These are phyloP conservation scores for Schizochytrium sp. DNA, from an alignment of 108 stramenopile species.

Conservation along the genomic window DNA sequence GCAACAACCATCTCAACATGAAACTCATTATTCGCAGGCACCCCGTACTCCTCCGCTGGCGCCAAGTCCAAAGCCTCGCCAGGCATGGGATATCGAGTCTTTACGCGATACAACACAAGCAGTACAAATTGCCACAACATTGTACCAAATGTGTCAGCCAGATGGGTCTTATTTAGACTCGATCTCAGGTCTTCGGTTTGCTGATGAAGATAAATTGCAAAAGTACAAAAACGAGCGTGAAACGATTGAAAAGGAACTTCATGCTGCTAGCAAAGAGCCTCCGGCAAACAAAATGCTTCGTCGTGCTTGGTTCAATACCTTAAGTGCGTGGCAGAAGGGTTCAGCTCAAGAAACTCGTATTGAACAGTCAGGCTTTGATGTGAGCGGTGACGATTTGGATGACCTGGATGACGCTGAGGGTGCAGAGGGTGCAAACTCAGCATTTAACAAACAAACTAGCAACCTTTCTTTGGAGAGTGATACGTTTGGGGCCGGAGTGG, in stretches of 20 bases:
- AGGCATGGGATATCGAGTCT: constrained; percentile 16
- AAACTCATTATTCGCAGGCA: neutral
- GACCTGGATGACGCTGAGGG: constrained; percentile 3
- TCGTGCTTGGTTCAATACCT: constrained; percentile 40
- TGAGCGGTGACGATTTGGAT: constrained; percentile 20
- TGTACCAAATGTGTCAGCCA: constrained; percentile 23
- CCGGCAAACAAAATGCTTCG: neutral
- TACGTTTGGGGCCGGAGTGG: neutral
- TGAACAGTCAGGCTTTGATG: constrained; percentile 38
- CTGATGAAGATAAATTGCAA: neutral
- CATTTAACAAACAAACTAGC: neutral
- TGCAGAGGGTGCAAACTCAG: neutral
- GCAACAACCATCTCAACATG: too few species aligned
- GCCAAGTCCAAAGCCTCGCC: neutral
- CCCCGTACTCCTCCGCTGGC: neutral
- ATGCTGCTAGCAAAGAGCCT: too few species aligned
- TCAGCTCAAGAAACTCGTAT: neutral
- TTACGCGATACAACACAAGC: neutral
- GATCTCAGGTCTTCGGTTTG: constrained; percentile 7
- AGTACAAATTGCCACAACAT: neutral
- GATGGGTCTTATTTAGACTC: constrained; percentile 13
- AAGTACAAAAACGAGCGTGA: neutral
- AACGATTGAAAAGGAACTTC: constrained; percentile 1
- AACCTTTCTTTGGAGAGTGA: neutral
- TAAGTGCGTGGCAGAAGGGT: neutral